These are phyloP conservation scores for Tetradesmus lagerheimii DNA, from an alignment of 139 green algal genomes.

Conservation along the genomic window DNA sequence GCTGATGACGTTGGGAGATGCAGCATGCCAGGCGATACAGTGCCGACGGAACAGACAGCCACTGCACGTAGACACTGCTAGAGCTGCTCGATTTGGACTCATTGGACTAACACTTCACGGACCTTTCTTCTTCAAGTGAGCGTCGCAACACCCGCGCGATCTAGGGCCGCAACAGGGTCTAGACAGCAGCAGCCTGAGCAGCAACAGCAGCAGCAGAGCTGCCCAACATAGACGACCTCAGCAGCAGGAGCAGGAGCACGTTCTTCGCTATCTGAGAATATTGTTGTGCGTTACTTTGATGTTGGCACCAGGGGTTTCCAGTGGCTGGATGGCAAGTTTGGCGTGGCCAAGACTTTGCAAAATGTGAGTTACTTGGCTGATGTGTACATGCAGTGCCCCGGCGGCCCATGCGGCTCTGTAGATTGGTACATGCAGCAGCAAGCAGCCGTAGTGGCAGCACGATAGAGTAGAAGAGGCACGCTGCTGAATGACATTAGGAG, in stretches of 20 bases:
- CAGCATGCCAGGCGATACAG: constrained; percentile 25
- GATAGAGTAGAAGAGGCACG: too few species aligned
- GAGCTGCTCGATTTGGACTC: constrained; percentile 53
- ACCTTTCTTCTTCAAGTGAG: constrained; percentile 58
- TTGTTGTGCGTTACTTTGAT: background rate
- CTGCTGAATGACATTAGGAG: too few species aligned
- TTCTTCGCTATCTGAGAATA: too few species aligned
- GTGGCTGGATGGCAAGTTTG: constrained; percentile 55
- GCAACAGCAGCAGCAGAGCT: background rate
- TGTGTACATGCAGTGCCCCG: too few species aligned
- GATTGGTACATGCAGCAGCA: too few species aligned
- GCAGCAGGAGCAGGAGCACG: background rate
- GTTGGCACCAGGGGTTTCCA: constrained; percentile 40
- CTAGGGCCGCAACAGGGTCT: background rate
- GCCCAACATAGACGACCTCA: background rate
- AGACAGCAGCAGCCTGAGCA: constrained; percentile 10
- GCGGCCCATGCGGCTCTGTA: too few species aligned
- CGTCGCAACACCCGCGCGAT: background rate
- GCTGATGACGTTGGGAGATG: constrained; percentile 36
- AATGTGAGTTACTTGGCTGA: too few species aligned
- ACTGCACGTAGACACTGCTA: constrained; percentile 26
- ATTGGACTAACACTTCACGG: constrained; percentile 61
- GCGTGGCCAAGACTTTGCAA: constrained; percentile 13
- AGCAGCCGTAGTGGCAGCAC: too few species aligned
- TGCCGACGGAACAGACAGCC: background rate